Base-by-base conservation (phyloP, 2,329 filamentous ascomycete genomes). In the Calonectria pseudoreteaudii region DNA sequence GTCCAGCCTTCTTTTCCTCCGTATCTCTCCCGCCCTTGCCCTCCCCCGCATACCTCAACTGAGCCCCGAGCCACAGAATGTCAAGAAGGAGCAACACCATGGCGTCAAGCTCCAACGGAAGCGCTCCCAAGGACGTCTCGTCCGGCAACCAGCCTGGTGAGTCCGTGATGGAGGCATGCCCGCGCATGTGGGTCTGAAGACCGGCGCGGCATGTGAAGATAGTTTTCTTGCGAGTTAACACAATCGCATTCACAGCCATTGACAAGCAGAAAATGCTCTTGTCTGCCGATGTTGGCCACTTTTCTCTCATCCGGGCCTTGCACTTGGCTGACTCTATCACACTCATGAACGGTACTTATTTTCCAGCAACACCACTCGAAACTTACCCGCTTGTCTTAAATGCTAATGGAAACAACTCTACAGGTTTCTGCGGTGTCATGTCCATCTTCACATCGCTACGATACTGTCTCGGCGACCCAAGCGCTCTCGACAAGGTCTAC, bases 361-460 rank as follows among this genome's bases (percentile, higher is more conserved):
- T 56, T 52, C 66, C 23, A 16, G 26, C 36, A 20, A 30, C 36
- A 47, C 60, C 26, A 30, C 38, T 30, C 26, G 41, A 30, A n/a
- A 26, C 2, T 31, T 8, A 28, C 34, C 14, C 13, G 30, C 34
- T 36, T 14, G n/a, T 26, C 34, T 60, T 34, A 38, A 18, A 38
- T 26, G 11, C 56, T 60, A 38, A 60, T 36, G 14, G 10, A 28
- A 36, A 36, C n/a, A 23, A 36, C 34, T 30, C 30, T 38, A 13
- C 72, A 81, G 94, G 94, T 77, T 94, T 95, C 85, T 97, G 95
- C 86, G 95, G 95, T 77, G 92, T 98, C 84, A 96, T 98, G 93
- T 98, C 96, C 83, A 91, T 99, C 82, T 96, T 98, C 87, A 96
- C 95, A 58, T 98, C 95, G 30, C 91, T 99, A 87, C 94, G 95